Base-by-base conservation (phyloP, 164 flowering plant species). In the Protea cynaroides region DNA sequence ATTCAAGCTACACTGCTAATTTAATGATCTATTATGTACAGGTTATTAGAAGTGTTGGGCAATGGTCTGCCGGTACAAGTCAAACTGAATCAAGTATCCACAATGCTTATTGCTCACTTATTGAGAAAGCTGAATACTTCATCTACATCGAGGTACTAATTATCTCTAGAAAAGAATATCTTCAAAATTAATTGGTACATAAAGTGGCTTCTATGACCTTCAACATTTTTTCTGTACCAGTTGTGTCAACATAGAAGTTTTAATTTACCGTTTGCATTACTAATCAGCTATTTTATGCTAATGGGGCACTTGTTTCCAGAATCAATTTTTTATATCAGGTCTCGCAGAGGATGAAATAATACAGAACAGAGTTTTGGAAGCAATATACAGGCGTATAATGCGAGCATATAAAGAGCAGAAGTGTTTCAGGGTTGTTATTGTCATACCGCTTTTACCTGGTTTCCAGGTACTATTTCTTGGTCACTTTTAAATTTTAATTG, bases 21-120 rank as follows among this genome's bases (percentile, higher is more conserved):
- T 13, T 55, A 11, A 65, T 56, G 43, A 36, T 63, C 50, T 62
- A 18, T 49, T 0, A 7, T 54, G 52, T 70, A 51, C 81, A 91
- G 99, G 77, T 95, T 51, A 75, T 95, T 63, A 81, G 99, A 75
- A 95, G 99, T 74, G 97, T 92, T 59, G 86, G 97, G 68, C 99
- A 86, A 65, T 95, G 99, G 99, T 95, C 99, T 73, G 97, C 99
- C 74, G 99, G 99, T 64, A 92, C 99, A 25, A 81, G 97, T 75
- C 97, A 85, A 82, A 76, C 79, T 75, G 99, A 95, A 73, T 94
- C 89, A 65, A 95, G 99, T 75, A 95, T 92, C 72, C 99, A 95
- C 71, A 85, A 66, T 79, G 96, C 99, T 51, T 92, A 95, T 72
- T 87, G 96, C 72, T 86, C 96, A 65, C 89, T 92, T 24, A 95